These are phyloP conservation scores for Coemansia sp. DNA, from an alignment of 192 early-diverging fungal genomes.

Conservation along the genomic window DNA sequence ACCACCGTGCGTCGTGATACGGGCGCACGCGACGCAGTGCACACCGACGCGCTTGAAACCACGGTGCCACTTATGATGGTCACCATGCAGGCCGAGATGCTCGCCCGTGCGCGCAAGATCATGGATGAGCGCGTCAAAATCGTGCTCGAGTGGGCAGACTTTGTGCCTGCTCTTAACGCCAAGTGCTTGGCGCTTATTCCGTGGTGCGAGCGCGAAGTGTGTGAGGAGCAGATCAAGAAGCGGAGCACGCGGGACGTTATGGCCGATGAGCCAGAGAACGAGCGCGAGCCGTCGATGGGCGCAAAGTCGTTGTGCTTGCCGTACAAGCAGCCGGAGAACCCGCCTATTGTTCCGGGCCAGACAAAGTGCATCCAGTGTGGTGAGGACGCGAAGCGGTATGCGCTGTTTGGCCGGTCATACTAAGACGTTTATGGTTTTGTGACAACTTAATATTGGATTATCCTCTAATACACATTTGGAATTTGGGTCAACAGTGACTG, in stretches of 20 bases:
- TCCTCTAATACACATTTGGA: too few relatives aligned
- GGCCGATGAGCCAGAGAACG: slow-evolving; percentile 80
- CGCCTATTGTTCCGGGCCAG: slow-evolving; percentile 74
- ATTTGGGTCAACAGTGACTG: too few relatives aligned
- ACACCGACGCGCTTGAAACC: slow-evolving; percentile 61
- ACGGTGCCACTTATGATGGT: slow-evolving; percentile 64
- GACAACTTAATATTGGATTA: too few relatives aligned
- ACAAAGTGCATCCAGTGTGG: slow-evolving; percentile 88
- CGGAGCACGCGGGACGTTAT: slow-evolving; percentile 68
- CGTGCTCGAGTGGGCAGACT: slow-evolving; percentile 88
- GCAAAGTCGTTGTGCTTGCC: slow-evolving; percentile 99
- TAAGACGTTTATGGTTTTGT: slow-evolving; percentile 29
- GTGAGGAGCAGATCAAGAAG: slow-evolving; percentile 98
- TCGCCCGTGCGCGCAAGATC: slow-evolving; percentile 73
- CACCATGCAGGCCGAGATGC: slow-evolving; percentile 90
- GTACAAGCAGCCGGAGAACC: slow-evolving; percentile 86
- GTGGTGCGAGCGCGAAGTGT: slow-evolving; percentile 90
- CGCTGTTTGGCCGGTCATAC: slow-evolving; percentile 83
- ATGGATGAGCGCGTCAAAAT: slow-evolving; percentile 74
- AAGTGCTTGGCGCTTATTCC: slow-evolving; percentile 89
- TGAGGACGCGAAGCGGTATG: slow-evolving; percentile 73
- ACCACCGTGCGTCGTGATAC: slow-evolving; percentile 83
- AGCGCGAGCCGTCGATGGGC: slow-evolving; percentile 98
- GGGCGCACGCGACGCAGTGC: slow-evolving; percentile 60
- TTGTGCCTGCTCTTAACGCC: slow-evolving; percentile 85